phyloP scores from a whole-genome alignment of 495 filamentous ascomycete genomes.

The Neurospora terricola region DNA sequence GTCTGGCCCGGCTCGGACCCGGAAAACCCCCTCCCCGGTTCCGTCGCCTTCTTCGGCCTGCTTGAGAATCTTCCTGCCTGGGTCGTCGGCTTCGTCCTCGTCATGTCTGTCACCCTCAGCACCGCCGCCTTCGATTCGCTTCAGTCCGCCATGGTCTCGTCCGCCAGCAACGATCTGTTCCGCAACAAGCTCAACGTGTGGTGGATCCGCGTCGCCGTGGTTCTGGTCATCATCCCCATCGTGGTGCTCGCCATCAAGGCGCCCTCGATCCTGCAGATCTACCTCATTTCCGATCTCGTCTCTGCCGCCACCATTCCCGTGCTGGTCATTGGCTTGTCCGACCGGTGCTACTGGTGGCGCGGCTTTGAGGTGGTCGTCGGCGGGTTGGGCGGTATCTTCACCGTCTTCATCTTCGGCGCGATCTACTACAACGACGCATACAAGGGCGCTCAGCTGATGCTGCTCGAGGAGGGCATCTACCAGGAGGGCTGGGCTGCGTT shows the following conservation, averaged over 20 bases:
- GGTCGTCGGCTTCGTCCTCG: constrained; percentile 64
- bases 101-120: constrained; percentile 64
- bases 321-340: constrained; percentile 53
- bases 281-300: constrained; percentile 64
- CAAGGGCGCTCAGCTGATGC: constrained; percentile 53
- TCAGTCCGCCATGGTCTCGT: constrained; percentile 68
- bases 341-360: constrained; percentile 57
- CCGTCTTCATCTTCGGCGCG: constrained; percentile 65
- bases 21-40: constrained; percentile 43
- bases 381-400: constrained; percentile 59
- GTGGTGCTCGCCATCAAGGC: constrained; percentile 60
- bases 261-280: constrained; percentile 64
- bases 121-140: constrained; percentile 67
- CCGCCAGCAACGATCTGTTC: constrained; percentile 68
- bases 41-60: constrained; percentile 61
- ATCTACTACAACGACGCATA: constrained; percentile 56
- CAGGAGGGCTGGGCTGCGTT: constrained; percentile 64
- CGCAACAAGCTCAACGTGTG: constrained; percentile 62
- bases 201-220: constrained; percentile 53
- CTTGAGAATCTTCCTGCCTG: constrained; percentile 59
- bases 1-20: constrained; percentile 43
- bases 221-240: constrained; percentile 58
- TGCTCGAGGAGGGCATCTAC: constrained; percentile 62
- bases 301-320: constrained; percentile 60
- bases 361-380: constrained; percentile 67